Evolutionary conservation across 2,329 filamentous ascomycete genomes (phyloP), one percentile per base, ranked within the genome.

Genomic region (Lecanosticta acicola): DNA sequence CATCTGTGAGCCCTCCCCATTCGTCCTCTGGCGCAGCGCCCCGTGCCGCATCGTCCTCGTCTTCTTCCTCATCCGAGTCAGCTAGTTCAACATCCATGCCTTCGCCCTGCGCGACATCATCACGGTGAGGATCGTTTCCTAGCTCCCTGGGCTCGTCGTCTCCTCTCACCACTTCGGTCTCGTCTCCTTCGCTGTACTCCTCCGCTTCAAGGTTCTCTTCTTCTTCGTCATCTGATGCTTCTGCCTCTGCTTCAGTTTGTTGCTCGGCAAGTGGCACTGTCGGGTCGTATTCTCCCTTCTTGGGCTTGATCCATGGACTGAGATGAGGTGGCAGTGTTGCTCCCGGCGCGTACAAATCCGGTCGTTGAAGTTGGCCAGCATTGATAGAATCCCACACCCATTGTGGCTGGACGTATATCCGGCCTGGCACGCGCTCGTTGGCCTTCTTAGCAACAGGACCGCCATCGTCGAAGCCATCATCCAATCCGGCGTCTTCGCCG

Each of bases 351-450:
- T 98, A 98, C 29, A 90, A 70, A 63, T 96, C 88, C 24, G 90
- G 81, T 55, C 85, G 79, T 66, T 96, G 83, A 45, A 98, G 73
- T 68, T 91, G 88, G 52, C 88, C 87, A 37, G 93, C 87, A 66
- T 98, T 98, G 66, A 95, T 73, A 60, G 87, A 91, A 64, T 98
- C 93, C 93, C 93, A 98, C 3, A 98, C 82, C 91, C 94, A 98
- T 66, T 98, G 93, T 16, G 93, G 93, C 71, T 98, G 93, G 45
- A 98, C 72, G 59, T 98, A 98, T 53, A 82, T 88, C 55, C 93
- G 79, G 29, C 91, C 91, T n/a, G 91, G 89, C 51, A 97, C 84
- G 50, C 89, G 81, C 53, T 81, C 81, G 60, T 87, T 72, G 29
- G 68, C 60, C 39, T 60, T 53, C 51, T 63, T 48, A 68, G 68